Base-by-base conservation (phyloP, 345 rosid species). In the Rhodamnia rubescens region DNA sequence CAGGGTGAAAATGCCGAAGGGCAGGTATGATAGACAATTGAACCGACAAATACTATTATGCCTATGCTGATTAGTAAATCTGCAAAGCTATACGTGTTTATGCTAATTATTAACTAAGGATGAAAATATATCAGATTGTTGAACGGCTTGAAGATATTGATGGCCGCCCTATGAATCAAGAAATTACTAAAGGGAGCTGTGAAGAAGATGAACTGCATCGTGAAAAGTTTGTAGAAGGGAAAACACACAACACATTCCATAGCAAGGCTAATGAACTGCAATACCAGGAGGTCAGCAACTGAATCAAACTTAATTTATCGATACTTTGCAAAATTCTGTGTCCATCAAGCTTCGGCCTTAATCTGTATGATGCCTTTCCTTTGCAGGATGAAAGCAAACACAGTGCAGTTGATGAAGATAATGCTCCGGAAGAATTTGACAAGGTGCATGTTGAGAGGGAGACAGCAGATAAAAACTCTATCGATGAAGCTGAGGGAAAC, bases 401-500 rank as follows among this genome's bases (percentile, higher is more conserved):
- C 44, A 32, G 24, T 64, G 78, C 44, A 4, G 47, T 69, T 16
- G 44, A 55, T 5, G 4, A 64, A 32, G 44, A 64, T 32, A 32
- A 8, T 32, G 78, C 78, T 69, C 78, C 21, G 1, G 40, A 69
- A 69, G 78, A 69, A 21, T 18, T 32, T 32, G 78, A 32, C 12
- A 32, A 16, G 78, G 24, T 32, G 42, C 44, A 64, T 8, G 11
- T 69, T 18, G 47, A 69, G 32, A 69, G 12, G 47, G 78, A 32
- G 47, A 69, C 44, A 5, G 13, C 55, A 52, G 56, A 50, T 51
- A 82, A 82, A 51, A 82, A 32, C 83, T 52, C 8, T 29, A 52
- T 21, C 5, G 51, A 82, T 82, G 86, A 89, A 57, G 83, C 22
- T 49, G 75, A 85, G 82, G 86, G 24, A 53, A 85, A 86, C 81